A percentile compares a stretch with the other conserved stretches of the same genome.
These are phyloP conservation scores for Hirsutella thompsonii DNA, from an alignment of 2,329 filamentous ascomycete genomes.

Conservation along the genomic window DNA sequence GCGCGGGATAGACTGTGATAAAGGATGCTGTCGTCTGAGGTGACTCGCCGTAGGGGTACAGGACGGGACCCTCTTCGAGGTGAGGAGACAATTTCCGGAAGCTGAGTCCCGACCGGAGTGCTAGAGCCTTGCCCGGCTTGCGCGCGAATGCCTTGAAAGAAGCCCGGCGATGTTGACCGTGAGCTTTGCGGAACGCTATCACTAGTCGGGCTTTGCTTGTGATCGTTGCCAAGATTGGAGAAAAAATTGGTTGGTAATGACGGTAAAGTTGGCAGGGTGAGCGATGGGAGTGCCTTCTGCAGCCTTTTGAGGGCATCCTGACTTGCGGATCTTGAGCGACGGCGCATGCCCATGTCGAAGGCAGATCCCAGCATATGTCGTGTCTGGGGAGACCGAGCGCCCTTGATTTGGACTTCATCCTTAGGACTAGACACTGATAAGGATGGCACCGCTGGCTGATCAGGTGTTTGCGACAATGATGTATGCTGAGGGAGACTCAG, in stretches of 20 bases:
- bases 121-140: not conserved
- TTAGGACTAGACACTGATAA: slow-evolving; percentile 16
- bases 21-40: slow-evolving; percentile 60
- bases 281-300: slow-evolving; percentile 42
- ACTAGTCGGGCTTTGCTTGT: slow-evolving; percentile 4
- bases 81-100: not conserved
- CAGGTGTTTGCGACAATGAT: not conserved
- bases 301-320: slow-evolving; percentile 44
- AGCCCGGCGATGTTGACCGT: not conserved
- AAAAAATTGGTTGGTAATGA: slow-evolving; percentile 30
- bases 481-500: not conserved
- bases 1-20: slow-evolving; percentile 64
- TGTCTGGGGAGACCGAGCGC: slow-evolving; percentile 11
- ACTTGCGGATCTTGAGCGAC: slow-evolving; percentile 40
- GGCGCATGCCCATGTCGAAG: slow-evolving; percentile 31
- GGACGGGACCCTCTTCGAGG: slow-evolving; percentile 7
- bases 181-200: not conserved
- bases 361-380: slow-evolving; percentile 27
- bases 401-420: slow-evolving; percentile 4
- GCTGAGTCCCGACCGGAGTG: not conserved
- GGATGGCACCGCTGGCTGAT: slow-evolving; percentile 10
- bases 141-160: not conserved
- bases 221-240: slow-evolving; percentile 20
- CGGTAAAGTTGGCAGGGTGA: slow-evolving; percentile 21
- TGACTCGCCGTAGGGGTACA: slow-evolving; percentile 18